Evolutionary conservation across 805 yeast species (phyloP).

Genomic region (Teunomyces lycoperdinae): DNA sequence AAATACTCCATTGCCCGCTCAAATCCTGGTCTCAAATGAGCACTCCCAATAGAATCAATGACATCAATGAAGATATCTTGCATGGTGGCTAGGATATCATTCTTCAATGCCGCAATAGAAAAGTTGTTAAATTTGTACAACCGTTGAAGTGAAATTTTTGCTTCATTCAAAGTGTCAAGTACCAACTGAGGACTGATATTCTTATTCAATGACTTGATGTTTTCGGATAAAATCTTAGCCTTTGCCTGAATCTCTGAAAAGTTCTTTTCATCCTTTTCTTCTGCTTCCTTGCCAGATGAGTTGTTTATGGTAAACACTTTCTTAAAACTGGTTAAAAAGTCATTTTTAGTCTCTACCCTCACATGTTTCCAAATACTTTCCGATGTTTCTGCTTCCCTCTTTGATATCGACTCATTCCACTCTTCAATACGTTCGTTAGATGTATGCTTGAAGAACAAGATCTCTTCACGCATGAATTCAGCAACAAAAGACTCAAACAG

Average conservation of each 20-base stretch:
- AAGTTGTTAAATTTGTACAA: constrained; percentile 36
- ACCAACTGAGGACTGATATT: constrained; percentile 81
- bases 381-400: constrained; percentile 48
- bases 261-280: constrained; percentile 17
- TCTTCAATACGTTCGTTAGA: constrained; percentile 23
- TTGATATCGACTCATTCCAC: constrained; percentile 37
- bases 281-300: constrained; percentile 1
- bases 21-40: constrained; percentile 86
- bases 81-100: constrained; percentile 37
- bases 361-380: constrained; percentile 49
- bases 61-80: constrained; percentile 68
- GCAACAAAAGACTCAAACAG: constrained; percentile 39
- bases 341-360: constrained; percentile 37
- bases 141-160: constrained; percentile 61
- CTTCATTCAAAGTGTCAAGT: constrained; percentile 64
- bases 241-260: constrained; percentile 75
- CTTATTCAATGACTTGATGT: constrained; percentile 70
- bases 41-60: constrained; percentile 57
- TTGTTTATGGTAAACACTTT: constrained; percentile 22
- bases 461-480: constrained; percentile 40
- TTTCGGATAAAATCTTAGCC: constrained; percentile 70
- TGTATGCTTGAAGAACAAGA: constrained; percentile 21
- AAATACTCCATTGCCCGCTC: constrained; percentile 72
- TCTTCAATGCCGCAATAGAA: constrained; percentile 31
- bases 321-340: constrained; percentile 22